These are phyloP conservation scores for Pleurotus platypus DNA, from an alignment of 768 basidiomycete genomes.

Conservation along the genomic window DNA sequence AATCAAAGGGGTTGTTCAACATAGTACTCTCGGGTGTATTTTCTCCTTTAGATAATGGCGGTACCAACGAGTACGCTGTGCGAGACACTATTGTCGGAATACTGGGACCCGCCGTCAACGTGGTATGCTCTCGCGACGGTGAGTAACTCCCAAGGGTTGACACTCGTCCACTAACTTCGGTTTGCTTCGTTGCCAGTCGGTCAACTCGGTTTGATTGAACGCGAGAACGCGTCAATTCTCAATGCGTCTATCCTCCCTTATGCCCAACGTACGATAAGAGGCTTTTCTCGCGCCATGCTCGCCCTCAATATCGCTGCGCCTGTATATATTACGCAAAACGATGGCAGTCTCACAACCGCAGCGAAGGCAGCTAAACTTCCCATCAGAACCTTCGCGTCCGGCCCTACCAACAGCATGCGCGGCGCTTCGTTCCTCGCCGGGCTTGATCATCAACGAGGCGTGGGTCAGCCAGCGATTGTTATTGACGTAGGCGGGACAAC, in stretches of 20 bases:
- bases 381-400: slow-evolving; percentile 58
- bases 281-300: slow-evolving; percentile 49
- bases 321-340: slow-evolving; percentile 58
- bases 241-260: slow-evolving; percentile 63
- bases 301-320: slow-evolving; percentile 44
- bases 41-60: slow-evolving; percentile 28
- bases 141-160: slow-evolving; percentile 6
- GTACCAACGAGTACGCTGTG: slow-evolving; percentile 27
- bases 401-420: slow-evolving; percentile 69
- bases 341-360: slow-evolving; percentile 50
- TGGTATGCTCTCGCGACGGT: slow-evolving; percentile 53
- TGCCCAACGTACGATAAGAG: slow-evolving; percentile 50
- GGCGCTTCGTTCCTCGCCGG: slow-evolving; percentile 60
- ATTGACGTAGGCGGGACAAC: slow-evolving; percentile 67
- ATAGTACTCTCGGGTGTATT: slow-evolving; percentile 28
- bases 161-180: not conserved
- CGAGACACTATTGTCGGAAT: slow-evolving; percentile 25
- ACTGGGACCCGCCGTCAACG: slow-evolving; percentile 35
- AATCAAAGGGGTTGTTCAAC: slow-evolving; percentile 23
- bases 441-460: slow-evolving; percentile 18
- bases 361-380: slow-evolving; percentile 51
- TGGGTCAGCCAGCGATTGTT: slow-evolving; percentile 38
- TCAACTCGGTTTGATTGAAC: slow-evolving; percentile 55
- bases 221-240: slow-evolving; percentile 67
- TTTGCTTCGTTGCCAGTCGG: slow-evolving; percentile 32